A percentile compares a stretch with the other conserved stretches of the same genome.
Conservation (phyloP, 371 early-diverging fungal species). For the Syncephalastrum contaminatum region DNA sequence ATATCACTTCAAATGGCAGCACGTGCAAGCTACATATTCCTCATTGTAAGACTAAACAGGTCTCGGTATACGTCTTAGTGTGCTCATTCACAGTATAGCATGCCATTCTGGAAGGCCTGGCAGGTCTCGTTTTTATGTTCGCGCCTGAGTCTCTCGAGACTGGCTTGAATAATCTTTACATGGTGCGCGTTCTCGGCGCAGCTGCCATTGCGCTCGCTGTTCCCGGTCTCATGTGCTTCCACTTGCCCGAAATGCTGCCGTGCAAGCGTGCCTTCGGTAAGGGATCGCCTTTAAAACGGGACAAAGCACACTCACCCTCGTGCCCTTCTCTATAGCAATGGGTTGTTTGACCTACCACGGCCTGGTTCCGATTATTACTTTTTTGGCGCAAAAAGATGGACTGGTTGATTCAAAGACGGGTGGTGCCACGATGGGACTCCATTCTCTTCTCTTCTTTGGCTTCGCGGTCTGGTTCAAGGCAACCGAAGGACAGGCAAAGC, state of each 20-base stretch:
- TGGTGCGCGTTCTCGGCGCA: slow-evolving; percentile 34
- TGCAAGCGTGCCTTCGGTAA: slow-evolving; percentile 48
- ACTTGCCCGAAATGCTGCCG: slow-evolving; percentile 43
- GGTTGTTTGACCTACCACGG: slow-evolving; percentile 40
- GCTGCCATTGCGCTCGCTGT: slow-evolving; percentile 23
- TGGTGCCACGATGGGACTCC: slow-evolving; percentile 19
- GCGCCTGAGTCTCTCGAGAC: slow-evolving; percentile 18
- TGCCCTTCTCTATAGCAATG: slow-evolving; percentile 13
- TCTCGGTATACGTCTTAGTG: too few relatives aligned
- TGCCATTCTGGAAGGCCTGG: slow-evolving; percentile 23
- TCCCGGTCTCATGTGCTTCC: slow-evolving; percentile 27
- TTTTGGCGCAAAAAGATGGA: slow-evolving; percentile 30
- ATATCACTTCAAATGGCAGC: too few relatives aligned
- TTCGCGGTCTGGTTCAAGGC: slow-evolving; percentile 45
- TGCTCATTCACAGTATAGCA: slow-evolving; percentile 19
- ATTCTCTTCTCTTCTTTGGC: slow-evolving; percentile 21
- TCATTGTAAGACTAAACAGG: too few relatives aligned
- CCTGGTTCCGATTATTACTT: slow-evolving; percentile 23
- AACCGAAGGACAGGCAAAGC: slow-evolving; percentile 38
- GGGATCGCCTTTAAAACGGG: neutral
- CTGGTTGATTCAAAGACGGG: slow-evolving; percentile 14
- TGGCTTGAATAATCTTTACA: slow-evolving; percentile 16
- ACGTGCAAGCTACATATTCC: too few relatives aligned
- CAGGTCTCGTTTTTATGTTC: slow-evolving; percentile 26
- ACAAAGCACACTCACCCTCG: neutral